phyloP scores from a whole-genome alignment of 108 stramenopile species.

The Cyclostephanos invisitatus region DNA sequence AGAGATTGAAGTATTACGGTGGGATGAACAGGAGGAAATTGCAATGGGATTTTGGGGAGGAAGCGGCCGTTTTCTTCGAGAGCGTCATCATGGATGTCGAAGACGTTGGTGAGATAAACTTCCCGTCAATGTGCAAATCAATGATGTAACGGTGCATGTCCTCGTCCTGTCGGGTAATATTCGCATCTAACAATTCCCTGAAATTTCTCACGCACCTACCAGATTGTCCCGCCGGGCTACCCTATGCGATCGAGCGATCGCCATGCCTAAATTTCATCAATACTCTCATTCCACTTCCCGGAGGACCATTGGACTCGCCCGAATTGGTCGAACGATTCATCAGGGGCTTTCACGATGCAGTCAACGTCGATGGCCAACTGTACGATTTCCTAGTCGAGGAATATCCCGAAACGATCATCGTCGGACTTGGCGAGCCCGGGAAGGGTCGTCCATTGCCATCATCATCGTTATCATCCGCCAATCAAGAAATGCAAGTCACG shows the following conservation, averaged over 20 bases:
- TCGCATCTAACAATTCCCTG: neutral
- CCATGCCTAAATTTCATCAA: conserved; percentile 14
- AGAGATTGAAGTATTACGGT: neutral
- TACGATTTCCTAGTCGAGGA: conserved; percentile 18
- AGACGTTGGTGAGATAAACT: conserved; percentile 11
- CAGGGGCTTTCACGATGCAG: neutral
- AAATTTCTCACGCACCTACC: neutral
- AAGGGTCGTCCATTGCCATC: conserved; percentile 2
- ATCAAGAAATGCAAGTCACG: neutral
- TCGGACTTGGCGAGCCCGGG: conserved; percentile 18
- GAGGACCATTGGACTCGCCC: neutral
- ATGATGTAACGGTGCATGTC: neutral
- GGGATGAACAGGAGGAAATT: neutral
- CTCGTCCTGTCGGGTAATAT: neutral
- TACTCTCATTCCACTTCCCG: conserved; percentile 5
- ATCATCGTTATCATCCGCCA: neutral
- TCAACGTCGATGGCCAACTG: conserved; percentile 12
- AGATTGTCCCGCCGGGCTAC: conserved; percentile 4
- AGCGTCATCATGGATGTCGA: conserved; percentile 13
- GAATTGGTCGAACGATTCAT: neutral
- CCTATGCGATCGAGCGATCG: neutral
- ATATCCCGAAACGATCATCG: conserved; percentile 15
- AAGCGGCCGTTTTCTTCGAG: conserved; percentile 16
- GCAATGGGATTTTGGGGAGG: conserved; percentile 11
- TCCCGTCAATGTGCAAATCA: neutral